Evolutionary conservation across 2,329 filamentous ascomycete genomes (phyloP).

Genomic region (Periconia digitata): DNA sequence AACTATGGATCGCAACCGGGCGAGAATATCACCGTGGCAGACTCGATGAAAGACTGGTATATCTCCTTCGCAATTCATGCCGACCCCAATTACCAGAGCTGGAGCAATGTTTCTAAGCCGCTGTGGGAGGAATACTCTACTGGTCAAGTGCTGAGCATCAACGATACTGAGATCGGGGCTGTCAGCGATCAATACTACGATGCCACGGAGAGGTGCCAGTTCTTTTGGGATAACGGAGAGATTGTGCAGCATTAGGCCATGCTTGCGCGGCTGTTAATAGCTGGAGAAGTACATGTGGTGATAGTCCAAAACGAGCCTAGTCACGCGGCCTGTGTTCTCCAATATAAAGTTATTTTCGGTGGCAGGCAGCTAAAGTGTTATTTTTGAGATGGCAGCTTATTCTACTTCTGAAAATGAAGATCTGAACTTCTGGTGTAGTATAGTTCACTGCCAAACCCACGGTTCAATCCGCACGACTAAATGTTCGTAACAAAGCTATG

Average conservation of each 20-base stretch:
- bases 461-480: no score
- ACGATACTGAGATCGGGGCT: conserved; percentile 11
- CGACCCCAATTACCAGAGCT: conserved; percentile 35
- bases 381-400: no score
- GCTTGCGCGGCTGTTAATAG: no score
- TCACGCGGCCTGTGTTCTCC: no score
- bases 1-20: conserved; percentile 9
- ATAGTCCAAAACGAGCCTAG: no score
- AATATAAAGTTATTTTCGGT: no score
- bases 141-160: conserved; percentile 10
- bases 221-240: conserved; percentile 9
- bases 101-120: conserved; percentile 22
- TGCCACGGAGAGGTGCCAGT: conserved; percentile 6
- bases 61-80: conserved; percentile 35
- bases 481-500: no score
- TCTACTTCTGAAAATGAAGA: no score
- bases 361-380: no score
- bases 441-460: no score
- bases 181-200: conserved; percentile 12
- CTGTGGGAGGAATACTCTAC: conserved; percentile 30
- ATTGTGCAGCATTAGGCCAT: conserved; percentile 13
- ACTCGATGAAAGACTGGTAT: conserved; percentile 38
- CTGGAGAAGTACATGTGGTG: no score
- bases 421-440: no score
- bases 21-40: conserved; percentile 35